Evolutionary conservation across 148 eudicot genomes (phyloP).

Genomic region (Chenopodium quinoa): DNA sequence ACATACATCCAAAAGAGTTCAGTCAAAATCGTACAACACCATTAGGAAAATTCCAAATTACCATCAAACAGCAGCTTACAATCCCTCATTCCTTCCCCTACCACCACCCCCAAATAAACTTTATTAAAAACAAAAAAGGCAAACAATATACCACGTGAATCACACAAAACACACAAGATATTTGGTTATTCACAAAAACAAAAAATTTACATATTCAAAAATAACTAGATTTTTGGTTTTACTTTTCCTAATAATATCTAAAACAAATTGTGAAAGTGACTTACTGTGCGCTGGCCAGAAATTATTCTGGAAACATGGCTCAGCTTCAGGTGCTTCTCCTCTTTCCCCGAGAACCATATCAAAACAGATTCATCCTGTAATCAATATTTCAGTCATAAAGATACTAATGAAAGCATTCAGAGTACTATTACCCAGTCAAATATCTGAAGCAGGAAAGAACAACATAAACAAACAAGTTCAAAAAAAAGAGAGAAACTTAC

Average conservation of each 20-base stretch:
- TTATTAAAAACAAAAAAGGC: background rate
- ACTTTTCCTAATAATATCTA: background rate
- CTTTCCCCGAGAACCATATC: constrained; percentile 93
- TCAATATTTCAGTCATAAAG: constrained; percentile 17
- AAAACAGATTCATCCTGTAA: constrained; percentile 87
- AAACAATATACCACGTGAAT: background rate
- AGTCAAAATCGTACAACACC: background rate
- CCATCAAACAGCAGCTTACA: background rate
- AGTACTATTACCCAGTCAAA: constrained; percentile 1
- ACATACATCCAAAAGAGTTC: constrained; percentile 1
- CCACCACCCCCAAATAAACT: background rate
- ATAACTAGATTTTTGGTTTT: background rate
- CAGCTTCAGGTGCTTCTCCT: constrained; percentile 89
- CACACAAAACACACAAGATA: background rate
- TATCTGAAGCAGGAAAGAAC: background rate
- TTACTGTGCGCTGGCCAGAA: constrained; percentile 97
- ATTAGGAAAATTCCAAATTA: background rate
- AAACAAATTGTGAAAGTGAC: constrained; percentile 27
- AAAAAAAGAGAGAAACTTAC: constrained; percentile 38
- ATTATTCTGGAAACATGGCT: constrained; percentile 87
- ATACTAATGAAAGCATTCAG: constrained; percentile 2
- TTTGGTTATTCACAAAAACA: background rate
- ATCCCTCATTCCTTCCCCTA: background rate
- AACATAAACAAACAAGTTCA: constrained; percentile 1
- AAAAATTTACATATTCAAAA: background rate